Base-by-base conservation (phyloP, 805 yeast species). In the Candida hispaniensis region DNA sequence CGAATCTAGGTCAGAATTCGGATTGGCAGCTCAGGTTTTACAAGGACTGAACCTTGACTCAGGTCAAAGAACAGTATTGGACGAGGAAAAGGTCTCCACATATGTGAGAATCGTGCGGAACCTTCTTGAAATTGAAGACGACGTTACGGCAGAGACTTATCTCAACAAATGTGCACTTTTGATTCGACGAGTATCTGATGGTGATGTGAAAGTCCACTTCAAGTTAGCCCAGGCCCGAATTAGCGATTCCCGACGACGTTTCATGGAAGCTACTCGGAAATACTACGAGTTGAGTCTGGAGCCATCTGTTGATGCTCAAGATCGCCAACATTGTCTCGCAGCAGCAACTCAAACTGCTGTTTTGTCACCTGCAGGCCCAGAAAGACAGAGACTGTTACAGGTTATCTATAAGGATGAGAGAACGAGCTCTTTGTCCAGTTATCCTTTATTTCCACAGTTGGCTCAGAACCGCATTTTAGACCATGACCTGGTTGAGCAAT, bases 341-440 rank as follows among this genome's bases (percentile, higher is more conserved):
- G 47, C 48, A 6, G 57, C 56, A 3, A 42, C 51, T 4, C 42
- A 47, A 7, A 50, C 55, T 12, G 49, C 53, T 3, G 38, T 54
- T 2, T 40, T 54, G 38, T 44, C 55, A 16, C 57, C 58, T 5
- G 57, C 59, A 2, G 58, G 58, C 1, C 58, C 57, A 0, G 39
- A 41, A 10, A 34, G 57, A 8, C 36, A 49, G 7, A 47, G 52
- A 7, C 39, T 50, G 13, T 40, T 54, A 8, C 38, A 47, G 4
- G 39, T 44, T 15, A 40, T 54, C 6, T 44, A 46, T 38, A 50
- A 41, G 18, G 58, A 54, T 41, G 57, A 51, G n/a, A 30, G 49
- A 17, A 39, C 47, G 6, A 21, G 27, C 23, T 41, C 34, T 13
- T 18, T 41, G 15, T 27, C 39, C 2, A 32, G 30, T 10, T 49